phyloP scores from a whole-genome alignment of 108 stramenopile species.

The Thalassiosira profunda region DNA sequence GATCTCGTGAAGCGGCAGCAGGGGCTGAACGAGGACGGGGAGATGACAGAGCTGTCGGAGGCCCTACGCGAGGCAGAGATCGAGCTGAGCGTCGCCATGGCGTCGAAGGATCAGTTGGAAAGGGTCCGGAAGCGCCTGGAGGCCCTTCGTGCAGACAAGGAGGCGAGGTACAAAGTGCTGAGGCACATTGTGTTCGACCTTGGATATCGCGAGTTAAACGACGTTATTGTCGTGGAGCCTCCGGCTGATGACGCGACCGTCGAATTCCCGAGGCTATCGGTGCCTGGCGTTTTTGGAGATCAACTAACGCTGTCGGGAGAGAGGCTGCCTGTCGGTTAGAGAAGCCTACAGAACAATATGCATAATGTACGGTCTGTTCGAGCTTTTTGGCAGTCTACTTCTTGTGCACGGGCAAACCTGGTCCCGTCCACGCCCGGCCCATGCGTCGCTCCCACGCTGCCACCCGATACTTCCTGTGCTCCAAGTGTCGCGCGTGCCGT shows the following conservation, averaged over 20 bases:
- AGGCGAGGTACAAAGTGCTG: constrained; percentile 68
- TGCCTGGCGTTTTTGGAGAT: constrained; percentile 41
- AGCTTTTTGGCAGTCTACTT: no score
- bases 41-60: constrained; percentile 57
- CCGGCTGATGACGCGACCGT: constrained; percentile 16
- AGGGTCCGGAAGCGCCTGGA: constrained; percentile 65
- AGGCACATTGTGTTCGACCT: constrained; percentile 84
- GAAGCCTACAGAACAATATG: no score
- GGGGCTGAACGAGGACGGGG: constrained; percentile 29
- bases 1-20: constrained; percentile 80
- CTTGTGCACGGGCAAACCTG: no score
- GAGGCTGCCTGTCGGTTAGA: constrained; percentile 32
- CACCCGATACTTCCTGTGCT: no score
- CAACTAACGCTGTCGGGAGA: constrained; percentile 35
- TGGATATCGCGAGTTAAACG: constrained; percentile 83
- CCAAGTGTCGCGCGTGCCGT: no score
- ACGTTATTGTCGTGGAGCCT: constrained; percentile 32
- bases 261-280: constrained; percentile 37
- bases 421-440: no score
- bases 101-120: constrained; percentile 57
- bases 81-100: constrained; percentile 74
- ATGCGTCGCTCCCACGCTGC: no score
- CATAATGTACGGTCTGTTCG: no score
- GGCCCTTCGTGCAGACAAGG: constrained; percentile 55
- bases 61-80: constrained; percentile 79